Conservation (phyloP, 164 flowering plant species). For the Paratinospora sagittata region DNA sequence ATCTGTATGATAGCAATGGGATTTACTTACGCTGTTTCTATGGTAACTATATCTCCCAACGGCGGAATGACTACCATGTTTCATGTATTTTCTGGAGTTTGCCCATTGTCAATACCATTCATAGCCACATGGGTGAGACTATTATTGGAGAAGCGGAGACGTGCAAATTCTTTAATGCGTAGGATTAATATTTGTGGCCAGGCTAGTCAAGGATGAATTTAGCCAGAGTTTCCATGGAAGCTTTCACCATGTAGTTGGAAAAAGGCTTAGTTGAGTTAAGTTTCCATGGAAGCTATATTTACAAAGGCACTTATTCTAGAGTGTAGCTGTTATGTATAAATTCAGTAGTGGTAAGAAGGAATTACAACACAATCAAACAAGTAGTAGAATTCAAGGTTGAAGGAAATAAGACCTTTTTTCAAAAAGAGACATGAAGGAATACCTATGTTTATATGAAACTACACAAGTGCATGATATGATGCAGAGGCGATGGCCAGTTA, state of each 20-base stretch:
- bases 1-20: background rate
- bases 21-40: slow-evolving; percentile 1
- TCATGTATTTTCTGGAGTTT: background rate
- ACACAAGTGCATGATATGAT: background rate
- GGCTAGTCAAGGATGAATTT: background rate
- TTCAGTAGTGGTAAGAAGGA: background rate
- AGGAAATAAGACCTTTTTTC: background rate
- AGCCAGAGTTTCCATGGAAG: background rate
- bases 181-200: background rate
- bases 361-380: background rate
- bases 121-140: background rate
- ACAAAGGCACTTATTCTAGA: too few species aligned
- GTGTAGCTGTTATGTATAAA: too few species aligned
- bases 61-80: background rate
- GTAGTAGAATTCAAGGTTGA: background rate
- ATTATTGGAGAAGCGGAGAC: background rate
- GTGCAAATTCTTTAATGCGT: background rate
- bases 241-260: too few species aligned
- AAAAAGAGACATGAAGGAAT: background rate
- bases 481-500: too few species aligned
- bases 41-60: background rate
- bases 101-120: background rate
- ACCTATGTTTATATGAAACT: background rate
- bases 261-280: too few species aligned
- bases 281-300: too few species aligned